These are phyloP conservation scores for Xylaria sp. DNA, from an alignment of 2,329 filamentous ascomycete species.

Conservation along the genomic window DNA sequence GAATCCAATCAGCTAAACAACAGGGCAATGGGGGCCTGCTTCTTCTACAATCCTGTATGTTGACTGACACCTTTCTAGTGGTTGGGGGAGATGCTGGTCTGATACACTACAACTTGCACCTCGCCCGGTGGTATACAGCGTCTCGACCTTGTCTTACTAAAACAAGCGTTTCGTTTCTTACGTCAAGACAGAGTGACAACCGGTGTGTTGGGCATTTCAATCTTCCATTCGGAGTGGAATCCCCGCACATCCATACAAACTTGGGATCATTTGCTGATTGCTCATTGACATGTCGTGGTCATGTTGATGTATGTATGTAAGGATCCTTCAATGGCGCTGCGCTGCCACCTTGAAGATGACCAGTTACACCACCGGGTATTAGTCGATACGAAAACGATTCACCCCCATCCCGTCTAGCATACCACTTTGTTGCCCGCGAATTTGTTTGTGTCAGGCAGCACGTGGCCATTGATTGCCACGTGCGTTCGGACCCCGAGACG, in stretches of 20 bases:
- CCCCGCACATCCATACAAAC: neutral
- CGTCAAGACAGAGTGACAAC: neutral
- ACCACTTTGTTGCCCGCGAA: neutral
- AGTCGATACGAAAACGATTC: neutral
- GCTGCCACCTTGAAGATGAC: neutral
- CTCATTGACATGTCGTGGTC: neutral
- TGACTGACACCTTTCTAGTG: neutral
- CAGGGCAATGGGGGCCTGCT: neutral
- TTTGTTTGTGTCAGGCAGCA: conserved; percentile 16
- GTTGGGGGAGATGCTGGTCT: neutral
- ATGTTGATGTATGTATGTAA: neutral
- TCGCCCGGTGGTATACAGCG: neutral
- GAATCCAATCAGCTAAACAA: conserved; percentile 23
- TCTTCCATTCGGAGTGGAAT: neutral
- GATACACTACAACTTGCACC: conserved; percentile 1
- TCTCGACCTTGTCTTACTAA: neutral
- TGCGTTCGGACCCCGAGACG: conserved; percentile 21
- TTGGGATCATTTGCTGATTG: neutral
- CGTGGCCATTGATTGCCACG: conserved; percentile 21
- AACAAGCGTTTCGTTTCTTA: neutral
- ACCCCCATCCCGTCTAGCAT: neutral
- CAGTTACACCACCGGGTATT: neutral
- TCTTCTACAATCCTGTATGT: neutral
- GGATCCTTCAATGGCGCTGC: conserved; percentile 1
- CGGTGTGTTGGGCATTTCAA: neutral